Conservation (phyloP, 192 early-diverging fungal species). For the Bifiguratus adelaidae region DNA sequence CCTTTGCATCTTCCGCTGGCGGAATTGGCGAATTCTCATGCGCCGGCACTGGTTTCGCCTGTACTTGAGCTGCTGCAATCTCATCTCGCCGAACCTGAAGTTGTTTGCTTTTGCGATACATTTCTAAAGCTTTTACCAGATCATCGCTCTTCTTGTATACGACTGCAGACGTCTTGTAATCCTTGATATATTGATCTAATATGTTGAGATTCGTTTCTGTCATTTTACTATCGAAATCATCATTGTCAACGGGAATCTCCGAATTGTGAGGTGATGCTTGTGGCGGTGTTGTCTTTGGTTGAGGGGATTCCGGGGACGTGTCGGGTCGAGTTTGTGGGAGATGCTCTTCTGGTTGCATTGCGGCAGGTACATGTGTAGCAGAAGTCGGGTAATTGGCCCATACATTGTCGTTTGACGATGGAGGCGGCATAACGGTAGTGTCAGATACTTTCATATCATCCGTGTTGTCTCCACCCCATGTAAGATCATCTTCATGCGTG, state of each 20-base stretch:
- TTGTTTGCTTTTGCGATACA: slow-evolving; percentile 12
- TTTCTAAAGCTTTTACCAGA: slow-evolving; percentile 9
- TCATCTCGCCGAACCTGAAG: slow-evolving; percentile 3
- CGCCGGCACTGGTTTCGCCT: neutral
- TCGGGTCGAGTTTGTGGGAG: neutral
- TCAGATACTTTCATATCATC: neutral
- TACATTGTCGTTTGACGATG: neutral
- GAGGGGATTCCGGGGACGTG: no score
- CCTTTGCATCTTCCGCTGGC: neutral
- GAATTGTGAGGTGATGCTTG: neutral
- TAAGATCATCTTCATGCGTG: neutral
- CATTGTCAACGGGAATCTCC: neutral
- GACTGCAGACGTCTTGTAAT: slow-evolving; percentile 14
- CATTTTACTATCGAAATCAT: neutral
- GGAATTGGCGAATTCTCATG: neutral
- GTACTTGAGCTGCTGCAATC: neutral
- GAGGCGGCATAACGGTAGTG: neutral
- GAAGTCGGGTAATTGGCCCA: neutral
- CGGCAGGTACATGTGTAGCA: neutral
- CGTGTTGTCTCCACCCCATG: neutral
- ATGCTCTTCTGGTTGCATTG: neutral
- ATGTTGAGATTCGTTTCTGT: neutral
- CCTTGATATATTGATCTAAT: neutral
- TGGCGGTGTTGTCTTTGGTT: no score
- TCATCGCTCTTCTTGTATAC: slow-evolving; percentile 13